Conservation (phyloP, 805 yeast species). For the Yarrowia sp. region DNA sequence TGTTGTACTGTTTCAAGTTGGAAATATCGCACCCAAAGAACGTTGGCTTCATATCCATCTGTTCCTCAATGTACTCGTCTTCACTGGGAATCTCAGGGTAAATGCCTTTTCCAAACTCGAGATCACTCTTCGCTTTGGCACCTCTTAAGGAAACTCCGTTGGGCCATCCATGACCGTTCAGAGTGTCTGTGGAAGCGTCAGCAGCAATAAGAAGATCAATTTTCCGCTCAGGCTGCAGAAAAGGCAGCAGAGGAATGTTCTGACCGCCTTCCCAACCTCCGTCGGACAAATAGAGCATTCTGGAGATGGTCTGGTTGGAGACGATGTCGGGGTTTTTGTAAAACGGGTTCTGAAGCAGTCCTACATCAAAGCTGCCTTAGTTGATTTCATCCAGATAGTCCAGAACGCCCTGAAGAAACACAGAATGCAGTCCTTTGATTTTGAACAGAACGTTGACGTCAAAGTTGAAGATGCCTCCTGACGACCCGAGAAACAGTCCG, state of each 20-base stretch:
- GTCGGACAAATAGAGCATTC: slow-evolving; percentile 47
- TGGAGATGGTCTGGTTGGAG: slow-evolving; percentile 3
- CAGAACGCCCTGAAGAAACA: neutral
- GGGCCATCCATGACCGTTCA: neutral
- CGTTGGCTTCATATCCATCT: slow-evolving; percentile 65
- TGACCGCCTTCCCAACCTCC: slow-evolving; percentile 66
- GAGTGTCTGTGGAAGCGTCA: neutral
- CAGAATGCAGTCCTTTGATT: neutral
- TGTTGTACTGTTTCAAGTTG: neutral
- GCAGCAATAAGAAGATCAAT: neutral
- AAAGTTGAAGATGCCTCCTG: neutral
- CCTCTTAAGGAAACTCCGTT: neutral
- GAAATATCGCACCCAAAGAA: slow-evolving; percentile 86
- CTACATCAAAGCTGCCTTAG: neutral
- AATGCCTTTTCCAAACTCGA: slow-evolving; percentile 59
- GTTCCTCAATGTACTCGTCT: slow-evolving; percentile 54
- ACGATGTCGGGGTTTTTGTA: neutral
- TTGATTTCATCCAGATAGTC: neutral
- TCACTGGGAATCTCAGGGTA: slow-evolving; percentile 80
- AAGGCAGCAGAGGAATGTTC: slow-evolving; percentile 60
- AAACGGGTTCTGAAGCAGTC: neutral
- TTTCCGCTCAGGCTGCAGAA: slow-evolving; percentile 48
- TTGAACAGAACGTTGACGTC: neutral
- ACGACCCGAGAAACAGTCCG: neutral
- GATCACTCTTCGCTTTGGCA: slow-evolving; percentile 35